These are phyloP conservation scores for Apiospora koreana DNA, from an alignment of 2,329 filamentous ascomycete species.

Conservation along the genomic window DNA sequence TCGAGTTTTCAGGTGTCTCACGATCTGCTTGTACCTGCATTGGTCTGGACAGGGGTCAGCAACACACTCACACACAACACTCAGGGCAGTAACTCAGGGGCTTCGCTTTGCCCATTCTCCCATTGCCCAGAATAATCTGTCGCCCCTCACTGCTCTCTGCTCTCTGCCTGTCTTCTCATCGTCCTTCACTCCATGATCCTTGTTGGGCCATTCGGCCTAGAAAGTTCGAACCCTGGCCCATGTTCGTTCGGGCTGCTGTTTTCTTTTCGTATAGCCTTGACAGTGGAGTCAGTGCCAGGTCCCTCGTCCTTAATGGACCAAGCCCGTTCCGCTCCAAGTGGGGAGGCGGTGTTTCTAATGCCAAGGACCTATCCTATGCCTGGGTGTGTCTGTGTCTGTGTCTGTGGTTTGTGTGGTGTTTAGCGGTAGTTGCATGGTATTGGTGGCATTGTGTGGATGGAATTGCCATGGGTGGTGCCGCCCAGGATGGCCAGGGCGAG, in stretches of 20 bases:
- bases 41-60: neutral
- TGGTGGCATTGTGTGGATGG: neutral
- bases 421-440: neutral
- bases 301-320: neutral
- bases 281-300: neutral
- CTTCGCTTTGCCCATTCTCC: neutral
- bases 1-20: constrained; percentile 5
- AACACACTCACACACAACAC: too few relatives aligned
- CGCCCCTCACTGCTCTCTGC: too few relatives aligned
- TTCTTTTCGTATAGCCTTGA: neutral
- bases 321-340: constrained; percentile 7
- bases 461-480: constrained; percentile 7
- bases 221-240: neutral
- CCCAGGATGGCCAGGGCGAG: constrained; percentile 14
- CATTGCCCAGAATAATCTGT: neutral
- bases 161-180: too few relatives aligned
- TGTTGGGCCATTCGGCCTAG: neutral
- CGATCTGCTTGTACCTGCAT: constrained; percentile 5
- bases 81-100: too few relatives aligned
- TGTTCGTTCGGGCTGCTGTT: neutral
- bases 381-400: neutral
- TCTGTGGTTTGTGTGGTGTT: neutral
- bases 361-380: neutral
- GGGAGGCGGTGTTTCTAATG: constrained; percentile 2
- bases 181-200: neutral